phyloP scores from a whole-genome alignment of 805 yeast species.

The Wickerhamiella sorbophila region DNA sequence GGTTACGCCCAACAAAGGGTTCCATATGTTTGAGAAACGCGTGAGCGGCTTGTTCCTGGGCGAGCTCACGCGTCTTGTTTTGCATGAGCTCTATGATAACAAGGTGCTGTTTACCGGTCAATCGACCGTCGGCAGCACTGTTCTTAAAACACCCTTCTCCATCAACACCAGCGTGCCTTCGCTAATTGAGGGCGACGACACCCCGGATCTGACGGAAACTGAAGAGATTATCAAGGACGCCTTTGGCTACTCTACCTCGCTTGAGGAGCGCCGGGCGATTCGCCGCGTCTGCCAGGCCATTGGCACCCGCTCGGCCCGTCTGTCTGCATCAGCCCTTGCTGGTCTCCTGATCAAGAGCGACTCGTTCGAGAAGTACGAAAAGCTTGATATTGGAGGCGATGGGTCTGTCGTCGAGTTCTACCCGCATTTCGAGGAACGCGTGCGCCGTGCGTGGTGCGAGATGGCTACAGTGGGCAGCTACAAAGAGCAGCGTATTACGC shows the following conservation, averaged over 20 bases:
- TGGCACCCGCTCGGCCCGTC: constrained; percentile 75
- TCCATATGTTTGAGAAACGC: constrained; percentile 85
- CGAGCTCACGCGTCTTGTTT: constrained; percentile 62
- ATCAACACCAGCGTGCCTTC: constrained; percentile 76
- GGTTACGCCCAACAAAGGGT: constrained; percentile 66
- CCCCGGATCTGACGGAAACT: constrained; percentile 36
- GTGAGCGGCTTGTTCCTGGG: constrained; percentile 89
- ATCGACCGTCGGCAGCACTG: constrained; percentile 22
- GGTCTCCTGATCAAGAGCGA: constrained; percentile 57
- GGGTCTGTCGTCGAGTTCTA: constrained; percentile 89
- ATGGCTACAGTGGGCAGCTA: constrained; percentile 42
- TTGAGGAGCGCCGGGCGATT: constrained; percentile 58
- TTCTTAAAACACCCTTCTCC: constrained; percentile 54
- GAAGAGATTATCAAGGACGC: constrained; percentile 28
- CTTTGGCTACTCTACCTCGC: constrained; percentile 52
- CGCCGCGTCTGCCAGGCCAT: constrained; percentile 65
- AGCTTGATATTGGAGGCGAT: constrained; percentile 87
- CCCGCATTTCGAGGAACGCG: constrained; percentile 72
- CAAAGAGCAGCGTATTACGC: constrained; percentile 57
- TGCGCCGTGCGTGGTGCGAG: constrained; percentile 58
- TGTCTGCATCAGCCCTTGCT: constrained; percentile 81
- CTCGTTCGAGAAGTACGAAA: constrained; percentile 50
- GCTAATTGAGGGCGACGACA: constrained; percentile 70
- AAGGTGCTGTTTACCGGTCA: constrained; percentile 36
- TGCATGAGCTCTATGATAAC: constrained; percentile 46